These are phyloP conservation scores for Fistulinella prunicolor DNA, from an alignment of 768 basidiomycete species.

Conservation along the genomic window DNA sequence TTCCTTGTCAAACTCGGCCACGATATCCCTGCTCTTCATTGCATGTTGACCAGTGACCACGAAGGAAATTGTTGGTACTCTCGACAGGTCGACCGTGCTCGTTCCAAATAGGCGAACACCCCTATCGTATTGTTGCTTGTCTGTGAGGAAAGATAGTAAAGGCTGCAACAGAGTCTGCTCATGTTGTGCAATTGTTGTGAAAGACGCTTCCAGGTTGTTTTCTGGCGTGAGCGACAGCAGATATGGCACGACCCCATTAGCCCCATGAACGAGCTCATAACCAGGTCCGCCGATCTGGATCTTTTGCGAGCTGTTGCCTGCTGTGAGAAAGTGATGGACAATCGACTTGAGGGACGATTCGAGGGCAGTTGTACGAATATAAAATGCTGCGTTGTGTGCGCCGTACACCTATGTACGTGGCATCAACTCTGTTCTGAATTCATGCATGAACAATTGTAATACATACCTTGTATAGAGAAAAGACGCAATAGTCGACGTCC, in stretches of 20 bases:
- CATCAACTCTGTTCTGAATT: neutral
- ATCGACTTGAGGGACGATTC: constrained; percentile 52
- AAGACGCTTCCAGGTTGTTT: constrained; percentile 48
- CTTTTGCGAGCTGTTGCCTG: constrained; percentile 49
- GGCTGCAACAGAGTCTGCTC: constrained; percentile 57
- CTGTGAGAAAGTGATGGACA: constrained; percentile 67
- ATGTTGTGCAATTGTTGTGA: constrained; percentile 55
- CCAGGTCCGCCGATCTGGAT: constrained; percentile 73
- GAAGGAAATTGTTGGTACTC: constrained; percentile 72
- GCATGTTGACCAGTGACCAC: constrained; percentile 58
- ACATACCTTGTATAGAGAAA: constrained; percentile 80
- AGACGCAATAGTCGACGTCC: constrained; percentile 73
- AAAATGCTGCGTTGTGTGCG: constrained; percentile 66
- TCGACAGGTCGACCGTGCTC: constrained; percentile 37
- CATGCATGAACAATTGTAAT: neutral
- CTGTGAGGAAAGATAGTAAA: constrained; percentile 54
- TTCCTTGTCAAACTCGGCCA: constrained; percentile 59
- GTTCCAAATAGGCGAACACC: constrained; percentile 71
- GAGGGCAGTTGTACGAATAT: constrained; percentile 52
- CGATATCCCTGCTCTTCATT: constrained; percentile 61
- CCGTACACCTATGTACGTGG: constrained; percentile 58
- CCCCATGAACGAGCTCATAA: constrained; percentile 65
- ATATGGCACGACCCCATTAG: constrained; percentile 60
- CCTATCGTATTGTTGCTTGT: constrained; percentile 44
- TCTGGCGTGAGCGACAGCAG: constrained; percentile 56